Conservation (phyloP, 192 early-diverging fungal species). For the Phycomyces nitens region DNA sequence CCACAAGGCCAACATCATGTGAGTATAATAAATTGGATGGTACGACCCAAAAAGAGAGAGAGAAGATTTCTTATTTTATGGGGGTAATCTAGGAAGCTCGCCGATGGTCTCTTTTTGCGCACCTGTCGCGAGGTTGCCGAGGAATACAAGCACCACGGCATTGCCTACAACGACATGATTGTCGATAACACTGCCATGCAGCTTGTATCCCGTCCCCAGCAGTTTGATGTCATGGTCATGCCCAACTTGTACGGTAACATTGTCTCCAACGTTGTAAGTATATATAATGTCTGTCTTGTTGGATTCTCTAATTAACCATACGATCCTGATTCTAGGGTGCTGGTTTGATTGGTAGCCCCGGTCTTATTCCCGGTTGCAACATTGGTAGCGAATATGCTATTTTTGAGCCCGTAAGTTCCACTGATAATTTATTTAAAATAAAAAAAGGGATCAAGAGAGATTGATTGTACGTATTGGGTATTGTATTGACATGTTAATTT, state of each 20-base stretch:
- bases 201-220: slow-evolving; percentile 93
- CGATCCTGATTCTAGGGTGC: slow-evolving; percentile 57
- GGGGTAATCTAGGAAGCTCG: slow-evolving; percentile 71
- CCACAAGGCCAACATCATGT: slow-evolving; percentile 99
- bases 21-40: slow-evolving; percentile 19
- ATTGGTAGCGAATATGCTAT: slow-evolving; percentile 96
- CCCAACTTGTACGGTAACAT: slow-evolving; percentile 99
- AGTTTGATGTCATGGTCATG: slow-evolving; percentile 99
- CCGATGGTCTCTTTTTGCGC: slow-evolving; percentile 96
- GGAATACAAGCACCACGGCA: slow-evolving; percentile 82
- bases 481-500: background rate
- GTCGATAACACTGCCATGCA: slow-evolving; percentile 99
- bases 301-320: background rate
- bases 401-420: slow-evolving; percentile 81
- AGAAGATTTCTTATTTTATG: no score
- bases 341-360: slow-evolving; percentile 92
- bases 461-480: background rate
- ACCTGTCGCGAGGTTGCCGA: slow-evolving; percentile 95
- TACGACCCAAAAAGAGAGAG: background rate
- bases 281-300: background rate
- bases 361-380: slow-evolving; percentile 96
- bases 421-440: background rate
- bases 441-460: background rate
- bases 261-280: slow-evolving; percentile 81
- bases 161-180: slow-evolving; percentile 98